Evolutionary conservation across 108 stramenopile species (phyloP).

Genomic region (Schizochytrium sp.): DNA sequence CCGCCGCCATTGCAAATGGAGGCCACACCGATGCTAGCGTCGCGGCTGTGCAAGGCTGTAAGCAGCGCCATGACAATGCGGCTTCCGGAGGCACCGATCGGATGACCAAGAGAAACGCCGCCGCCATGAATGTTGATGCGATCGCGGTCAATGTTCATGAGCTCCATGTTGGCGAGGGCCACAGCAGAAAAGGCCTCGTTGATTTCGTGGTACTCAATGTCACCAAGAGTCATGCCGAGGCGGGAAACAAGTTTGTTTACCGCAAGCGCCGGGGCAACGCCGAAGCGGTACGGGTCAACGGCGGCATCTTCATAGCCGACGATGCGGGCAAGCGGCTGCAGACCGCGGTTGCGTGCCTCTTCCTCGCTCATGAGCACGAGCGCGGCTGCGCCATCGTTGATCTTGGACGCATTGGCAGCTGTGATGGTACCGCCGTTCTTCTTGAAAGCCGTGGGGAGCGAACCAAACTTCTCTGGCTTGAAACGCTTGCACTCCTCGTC

Average conservation of each 20-base stretch:
- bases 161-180: slow-evolving; percentile 72
- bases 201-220: slow-evolving; percentile 90
- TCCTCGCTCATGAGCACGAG: slow-evolving; percentile 74
- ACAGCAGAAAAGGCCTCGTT: slow-evolving; percentile 97
- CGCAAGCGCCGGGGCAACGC: slow-evolving; percentile 76
- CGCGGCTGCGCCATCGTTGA: slow-evolving; percentile 92
- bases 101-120: slow-evolving; percentile 87
- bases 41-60: slow-evolving; percentile 68
- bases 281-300: slow-evolving; percentile 78
- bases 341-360: slow-evolving; percentile 52
- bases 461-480: slow-evolving; percentile 61
- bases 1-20: slow-evolving; percentile 97
- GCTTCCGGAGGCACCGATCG: slow-evolving; percentile 85
- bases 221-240: slow-evolving; percentile 62
- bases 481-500: slow-evolving; percentile 78
- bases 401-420: slow-evolving; percentile 86
- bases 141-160: slow-evolving; percentile 63
- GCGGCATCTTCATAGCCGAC: slow-evolving; percentile 72
- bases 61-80: slow-evolving; percentile 80
- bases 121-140: slow-evolving; percentile 87
- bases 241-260: slow-evolving; percentile 70
- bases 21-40: slow-evolving; percentile 77
- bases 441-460: slow-evolving; percentile 74
- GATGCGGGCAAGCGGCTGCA: slow-evolving; percentile 71
- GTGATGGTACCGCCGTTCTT: slow-evolving; percentile 72